Conservation (phyloP, 2,329 filamentous ascomycete genomes). For the Fusarium sp. region DNA sequence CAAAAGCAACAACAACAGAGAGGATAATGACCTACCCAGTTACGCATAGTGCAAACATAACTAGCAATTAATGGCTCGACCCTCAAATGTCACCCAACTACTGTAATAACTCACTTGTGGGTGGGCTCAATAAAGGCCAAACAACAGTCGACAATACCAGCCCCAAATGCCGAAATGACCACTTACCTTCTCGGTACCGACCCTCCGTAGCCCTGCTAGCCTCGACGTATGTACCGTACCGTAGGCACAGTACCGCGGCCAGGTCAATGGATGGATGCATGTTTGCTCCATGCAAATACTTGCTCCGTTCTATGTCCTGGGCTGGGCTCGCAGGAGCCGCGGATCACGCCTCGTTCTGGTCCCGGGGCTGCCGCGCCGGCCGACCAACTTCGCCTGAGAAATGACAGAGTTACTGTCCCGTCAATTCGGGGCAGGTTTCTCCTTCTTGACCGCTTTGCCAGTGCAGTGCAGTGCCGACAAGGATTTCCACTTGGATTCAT, state of each 20-base stretch:
- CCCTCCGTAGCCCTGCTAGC: slow-evolving; percentile 12
- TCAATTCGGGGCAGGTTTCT: neutral
- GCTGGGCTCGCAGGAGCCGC: slow-evolving; percentile 21
- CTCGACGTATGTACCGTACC: neutral
- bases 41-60: slow-evolving; percentile 5
- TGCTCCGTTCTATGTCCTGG: slow-evolving; percentile 8
- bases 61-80: slow-evolving; percentile 1
- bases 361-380: slow-evolving; percentile 27
- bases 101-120: neutral
- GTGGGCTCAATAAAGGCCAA: slow-evolving; percentile 28
- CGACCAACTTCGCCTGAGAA: slow-evolving; percentile 9
- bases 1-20: neutral
- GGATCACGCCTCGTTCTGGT: slow-evolving; percentile 31
- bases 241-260: neutral
- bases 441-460: slow-evolving; percentile 9
- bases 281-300: slow-evolving; percentile 12
- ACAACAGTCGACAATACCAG: slow-evolving; percentile 24
- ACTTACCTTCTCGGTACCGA: slow-evolving; percentile 4
- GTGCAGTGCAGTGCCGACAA: neutral
- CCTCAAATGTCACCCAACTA: slow-evolving; percentile 12
- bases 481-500: slow-evolving; percentile 4
- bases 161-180: slow-evolving; percentile 11
- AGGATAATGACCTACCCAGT: neutral
- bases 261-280: slow-evolving; percentile 9
- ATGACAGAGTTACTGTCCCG: slow-evolving; percentile 5